Evolutionary conservation across 2,329 filamentous ascomycete genomes (phyloP).

Genomic region (Pestalotiopsis sp.): DNA sequence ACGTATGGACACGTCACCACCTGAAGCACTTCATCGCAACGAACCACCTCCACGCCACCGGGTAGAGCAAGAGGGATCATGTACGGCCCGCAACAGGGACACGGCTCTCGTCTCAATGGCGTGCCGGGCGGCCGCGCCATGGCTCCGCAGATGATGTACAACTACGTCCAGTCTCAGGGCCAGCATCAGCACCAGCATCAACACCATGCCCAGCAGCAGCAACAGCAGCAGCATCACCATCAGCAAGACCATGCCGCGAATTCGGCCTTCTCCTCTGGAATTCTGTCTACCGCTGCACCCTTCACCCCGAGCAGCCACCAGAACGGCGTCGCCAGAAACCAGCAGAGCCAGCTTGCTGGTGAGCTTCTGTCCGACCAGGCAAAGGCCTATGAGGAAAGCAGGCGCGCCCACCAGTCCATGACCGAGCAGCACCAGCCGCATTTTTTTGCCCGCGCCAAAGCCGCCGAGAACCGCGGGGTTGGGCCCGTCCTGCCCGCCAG

Average conservation of each 20-base stretch:
- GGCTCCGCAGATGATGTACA: conserved; percentile 66
- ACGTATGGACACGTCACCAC: conserved; percentile 7
- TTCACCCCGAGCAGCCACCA: conserved; percentile 58
- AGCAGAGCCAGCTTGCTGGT: conserved; percentile 54
- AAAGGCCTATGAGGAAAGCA: conserved; percentile 76
- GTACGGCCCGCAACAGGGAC: conserved; percentile 77
- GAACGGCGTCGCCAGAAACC: conserved; percentile 56
- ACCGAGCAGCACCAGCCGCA: conserved; percentile 66
- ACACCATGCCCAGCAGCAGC: conserved; percentile 61
- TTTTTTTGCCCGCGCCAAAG: conserved; percentile 73
- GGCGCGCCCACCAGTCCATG: conserved; percentile 73
- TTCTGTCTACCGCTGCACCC: conserved; percentile 66
- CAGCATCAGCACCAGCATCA: conserved; percentile 54
- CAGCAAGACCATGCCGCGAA: conserved; percentile 66
- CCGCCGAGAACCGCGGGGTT: conserved; percentile 70
- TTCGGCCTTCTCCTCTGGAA: conserved; percentile 63
- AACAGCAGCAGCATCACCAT: conserved; percentile 64
- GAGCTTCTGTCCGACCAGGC: conserved; percentile 90
- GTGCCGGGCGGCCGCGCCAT: conserved; percentile 60
- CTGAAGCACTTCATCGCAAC: neutral
- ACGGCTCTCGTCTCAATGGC: conserved; percentile 77
- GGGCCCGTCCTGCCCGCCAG: conserved; percentile 52
- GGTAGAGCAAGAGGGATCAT: conserved; percentile 47
- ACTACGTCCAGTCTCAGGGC: conserved; percentile 44
- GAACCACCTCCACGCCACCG: neutral